These are phyloP conservation scores for Ceratocystis lukuohia DNA, from an alignment of 2,329 filamentous ascomycete species.

Conservation along the genomic window DNA sequence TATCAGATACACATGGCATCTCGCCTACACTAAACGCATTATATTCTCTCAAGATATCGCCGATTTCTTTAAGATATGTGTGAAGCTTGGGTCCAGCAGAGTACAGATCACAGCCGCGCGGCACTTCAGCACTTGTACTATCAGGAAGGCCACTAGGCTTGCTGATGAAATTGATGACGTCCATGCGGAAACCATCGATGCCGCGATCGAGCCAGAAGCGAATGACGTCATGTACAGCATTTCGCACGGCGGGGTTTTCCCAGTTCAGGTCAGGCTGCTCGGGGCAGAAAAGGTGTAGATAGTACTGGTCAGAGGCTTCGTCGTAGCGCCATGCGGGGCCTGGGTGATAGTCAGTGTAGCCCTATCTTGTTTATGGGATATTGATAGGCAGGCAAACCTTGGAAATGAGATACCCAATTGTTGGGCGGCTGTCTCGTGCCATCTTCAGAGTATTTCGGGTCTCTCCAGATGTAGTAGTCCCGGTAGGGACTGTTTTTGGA, in stretches of 20 bases:
- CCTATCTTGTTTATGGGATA: neutral
- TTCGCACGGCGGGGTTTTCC: slow-evolving; percentile 52
- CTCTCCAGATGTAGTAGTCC: slow-evolving; percentile 54
- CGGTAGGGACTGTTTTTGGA: slow-evolving; percentile 41
- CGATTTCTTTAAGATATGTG: slow-evolving; percentile 35
- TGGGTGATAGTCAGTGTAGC: slow-evolving; percentile 17
- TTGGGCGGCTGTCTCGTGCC: slow-evolving; percentile 49
- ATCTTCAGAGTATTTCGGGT: slow-evolving; percentile 41
- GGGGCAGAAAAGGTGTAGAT: slow-evolving; percentile 55
- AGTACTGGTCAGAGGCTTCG: slow-evolving; percentile 37
- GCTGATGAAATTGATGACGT: slow-evolving; percentile 55
- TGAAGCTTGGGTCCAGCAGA: slow-evolving; percentile 40
- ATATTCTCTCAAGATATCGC: slow-evolving; percentile 33
- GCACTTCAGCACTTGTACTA: slow-evolving; percentile 24
- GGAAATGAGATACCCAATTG: slow-evolving; percentile 33
- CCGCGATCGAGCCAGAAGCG: slow-evolving; percentile 62
- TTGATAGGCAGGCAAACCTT: slow-evolving; percentile 3
- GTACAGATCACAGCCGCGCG: slow-evolving; percentile 32
- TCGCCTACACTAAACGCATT: slow-evolving; percentile 41
- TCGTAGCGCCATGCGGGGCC: slow-evolving; percentile 39
- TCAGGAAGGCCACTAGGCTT: slow-evolving; percentile 46
- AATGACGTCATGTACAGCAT: slow-evolving; percentile 55
- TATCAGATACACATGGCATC: slow-evolving; percentile 35
- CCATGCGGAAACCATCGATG: slow-evolving; percentile 52
- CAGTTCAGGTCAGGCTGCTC: slow-evolving; percentile 69